These are phyloP conservation scores for Apophysomyces variabilis DNA, from an alignment of 371 early-diverging fungal genomes.

Conservation along the genomic window DNA sequence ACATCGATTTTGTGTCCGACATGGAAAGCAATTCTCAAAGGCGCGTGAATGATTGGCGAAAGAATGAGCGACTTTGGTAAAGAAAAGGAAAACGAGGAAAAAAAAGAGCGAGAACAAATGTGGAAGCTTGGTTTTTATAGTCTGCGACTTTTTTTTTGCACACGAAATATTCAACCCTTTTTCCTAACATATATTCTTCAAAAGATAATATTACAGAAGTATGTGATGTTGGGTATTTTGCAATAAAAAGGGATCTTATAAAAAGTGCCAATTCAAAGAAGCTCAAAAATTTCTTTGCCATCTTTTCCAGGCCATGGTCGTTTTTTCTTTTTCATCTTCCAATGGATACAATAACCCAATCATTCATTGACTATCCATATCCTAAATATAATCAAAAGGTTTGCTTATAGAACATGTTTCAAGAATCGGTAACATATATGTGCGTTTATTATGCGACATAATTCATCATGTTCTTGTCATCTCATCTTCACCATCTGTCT, in stretches of 20 bases:
- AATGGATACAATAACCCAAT: not conserved
- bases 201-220: too few relatives aligned
- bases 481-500: too few relatives aligned
- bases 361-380: too few relatives aligned
- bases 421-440: too few relatives aligned
- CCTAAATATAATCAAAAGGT: not conserved
- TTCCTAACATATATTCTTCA: too few relatives aligned
- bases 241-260: too few relatives aligned
- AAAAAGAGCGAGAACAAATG: constrained; percentile 8
- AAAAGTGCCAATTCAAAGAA: too few relatives aligned
- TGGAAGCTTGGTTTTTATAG: constrained; percentile 14
- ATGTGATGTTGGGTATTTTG: too few relatives aligned
- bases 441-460: too few relatives aligned
- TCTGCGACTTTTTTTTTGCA: constrained; percentile 11
- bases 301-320: not conserved
- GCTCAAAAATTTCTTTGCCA: constrained; percentile 3
- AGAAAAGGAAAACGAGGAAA: constrained; percentile 13
- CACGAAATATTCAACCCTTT: too few relatives aligned
- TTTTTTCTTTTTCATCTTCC: not conserved
- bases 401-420: not conserved
- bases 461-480: too few relatives aligned
- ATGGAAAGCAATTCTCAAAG: constrained; percentile 9
- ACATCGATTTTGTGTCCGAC: constrained; percentile 17
- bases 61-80: constrained; percentile 1
- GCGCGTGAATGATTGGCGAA: constrained; percentile 9